Evolutionary conservation across 768 basidiomycete species (phyloP).

Genomic region (Termitomyces sp.): DNA sequence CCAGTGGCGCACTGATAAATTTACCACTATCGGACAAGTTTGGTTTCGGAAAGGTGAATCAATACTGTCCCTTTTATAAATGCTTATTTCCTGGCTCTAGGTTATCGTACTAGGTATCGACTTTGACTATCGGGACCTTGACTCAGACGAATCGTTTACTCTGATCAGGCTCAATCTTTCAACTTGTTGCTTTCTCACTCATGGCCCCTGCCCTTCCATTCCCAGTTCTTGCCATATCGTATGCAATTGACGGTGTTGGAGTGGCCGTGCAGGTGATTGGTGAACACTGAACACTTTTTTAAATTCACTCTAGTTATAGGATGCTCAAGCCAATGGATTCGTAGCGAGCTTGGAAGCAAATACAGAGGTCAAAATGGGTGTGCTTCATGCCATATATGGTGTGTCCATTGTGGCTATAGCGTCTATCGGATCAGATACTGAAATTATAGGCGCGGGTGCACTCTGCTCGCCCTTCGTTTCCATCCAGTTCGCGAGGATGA

Average conservation of each 20-base stretch:
- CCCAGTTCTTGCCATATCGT: conserved; percentile 39
- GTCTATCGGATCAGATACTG: background rate
- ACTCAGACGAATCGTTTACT: background rate
- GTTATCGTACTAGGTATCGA: conserved; percentile 18
- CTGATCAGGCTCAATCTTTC: conserved; percentile 31
- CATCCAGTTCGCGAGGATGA: conserved; percentile 68
- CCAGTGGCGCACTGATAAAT: conserved; percentile 25
- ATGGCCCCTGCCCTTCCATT: conserved; percentile 47
- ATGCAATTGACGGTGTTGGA: conserved; percentile 23
- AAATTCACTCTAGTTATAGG: conserved; percentile 25
- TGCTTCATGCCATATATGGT: conserved; percentile 65
- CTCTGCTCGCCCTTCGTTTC: conserved; percentile 67
- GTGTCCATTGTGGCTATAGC: background rate
- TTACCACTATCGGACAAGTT: conserved; percentile 19
- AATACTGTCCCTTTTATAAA: background rate
- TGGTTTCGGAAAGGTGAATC: conserved; percentile 25
- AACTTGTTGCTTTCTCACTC: conserved; percentile 39
- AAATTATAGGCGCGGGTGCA: conserved; percentile 51
- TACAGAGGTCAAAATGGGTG: conserved; percentile 58
- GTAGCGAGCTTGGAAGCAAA: conserved; percentile 53
- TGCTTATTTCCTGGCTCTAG: no score
- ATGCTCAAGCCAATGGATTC: conserved; percentile 69
- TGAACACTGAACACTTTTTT: background rate
- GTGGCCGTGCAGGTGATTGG: conserved; percentile 26
- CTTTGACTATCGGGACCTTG: background rate